These are phyloP conservation scores for Akebia trifoliata DNA, from an alignment of 164 flowering plant genomes.

Conservation along the genomic window DNA sequence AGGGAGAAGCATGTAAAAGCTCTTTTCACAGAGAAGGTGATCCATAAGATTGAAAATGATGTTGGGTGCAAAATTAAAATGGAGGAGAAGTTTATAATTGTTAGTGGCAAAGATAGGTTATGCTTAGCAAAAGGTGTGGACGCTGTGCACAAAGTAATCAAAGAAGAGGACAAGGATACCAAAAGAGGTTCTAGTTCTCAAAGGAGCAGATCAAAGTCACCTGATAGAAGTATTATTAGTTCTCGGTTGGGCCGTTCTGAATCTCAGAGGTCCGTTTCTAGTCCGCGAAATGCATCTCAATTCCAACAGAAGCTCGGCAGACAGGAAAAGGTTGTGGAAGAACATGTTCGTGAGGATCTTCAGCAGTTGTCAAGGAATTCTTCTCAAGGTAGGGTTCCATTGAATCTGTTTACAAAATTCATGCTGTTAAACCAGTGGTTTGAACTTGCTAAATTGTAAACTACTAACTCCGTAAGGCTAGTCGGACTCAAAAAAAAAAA, in stretches of 20 bases:
- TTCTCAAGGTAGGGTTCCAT: constrained; percentile 89
- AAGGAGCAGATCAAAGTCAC: constrained; percentile 57
- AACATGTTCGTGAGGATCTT: constrained; percentile 65
- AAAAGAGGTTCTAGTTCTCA: constrained; percentile 51
- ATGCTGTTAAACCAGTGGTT: constrained; percentile 43
- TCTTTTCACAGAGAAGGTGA: constrained; percentile 75
- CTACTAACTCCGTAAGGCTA: too few species aligned
- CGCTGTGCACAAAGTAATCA: constrained; percentile 83
- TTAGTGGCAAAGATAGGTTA: constrained; percentile 88
- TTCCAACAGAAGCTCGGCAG: constrained; percentile 18
- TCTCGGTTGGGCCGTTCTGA: constrained; percentile 51
- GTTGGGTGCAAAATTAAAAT: constrained; percentile 88
- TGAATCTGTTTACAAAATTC: constrained; percentile 34
- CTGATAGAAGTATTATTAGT: constrained; percentile 47
- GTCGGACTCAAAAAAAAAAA: too few species aligned
- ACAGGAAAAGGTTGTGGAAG: constrained; percentile 69
- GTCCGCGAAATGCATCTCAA: constrained; percentile 36
- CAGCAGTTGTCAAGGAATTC: constrained; percentile 63
- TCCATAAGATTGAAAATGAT: constrained; percentile 77
- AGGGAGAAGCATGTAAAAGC: constrained; percentile 79
- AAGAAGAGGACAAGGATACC: constrained; percentile 53
- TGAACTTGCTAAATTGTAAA: constrained; percentile 21
- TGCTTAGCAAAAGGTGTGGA: constrained; percentile 86
- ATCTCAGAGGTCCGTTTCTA: constrained; percentile 52
- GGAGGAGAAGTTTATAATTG: constrained; percentile 90